A percentile compares a stretch with the other conserved stretches of the same genome.
Evolutionary conservation across 2,329 filamentous ascomycete species (phyloP).

Genomic region (Aspergillus flavus): DNA sequence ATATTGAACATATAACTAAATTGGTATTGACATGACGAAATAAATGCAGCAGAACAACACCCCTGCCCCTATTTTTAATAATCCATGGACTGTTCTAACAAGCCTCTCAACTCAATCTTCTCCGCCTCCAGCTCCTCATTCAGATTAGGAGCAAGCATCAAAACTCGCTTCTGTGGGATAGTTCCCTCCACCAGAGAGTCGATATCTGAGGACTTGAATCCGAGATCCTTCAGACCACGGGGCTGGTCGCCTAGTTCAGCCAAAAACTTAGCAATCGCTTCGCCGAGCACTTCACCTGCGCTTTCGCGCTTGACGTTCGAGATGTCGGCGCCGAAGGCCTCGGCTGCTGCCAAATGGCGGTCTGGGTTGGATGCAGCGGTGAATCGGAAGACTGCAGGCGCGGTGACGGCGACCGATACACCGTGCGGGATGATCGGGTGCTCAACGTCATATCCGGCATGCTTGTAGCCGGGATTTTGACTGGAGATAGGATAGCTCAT

Average conservation of each 20-base stretch:
- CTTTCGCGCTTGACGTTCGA: slow-evolving; percentile 84
- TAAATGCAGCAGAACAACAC: background rate
- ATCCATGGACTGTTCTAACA: slow-evolving; percentile 68
- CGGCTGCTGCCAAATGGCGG: slow-evolving; percentile 84
- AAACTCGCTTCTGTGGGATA: slow-evolving; percentile 83
- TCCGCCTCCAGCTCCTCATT: slow-evolving; percentile 69
- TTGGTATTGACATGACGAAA: background rate
- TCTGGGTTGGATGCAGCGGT: slow-evolving; percentile 90
- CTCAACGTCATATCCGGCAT: slow-evolving; percentile 79
- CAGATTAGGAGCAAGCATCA: slow-evolving; percentile 87
- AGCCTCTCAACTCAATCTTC: slow-evolving; percentile 67
- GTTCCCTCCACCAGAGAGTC: slow-evolving; percentile 90
- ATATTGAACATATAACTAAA: background rate
- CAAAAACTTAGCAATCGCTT: slow-evolving; percentile 81
- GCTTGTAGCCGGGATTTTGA: slow-evolving; percentile 89
- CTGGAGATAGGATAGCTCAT: slow-evolving; percentile 98
- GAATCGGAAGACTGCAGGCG: slow-evolving; percentile 91
- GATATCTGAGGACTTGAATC: slow-evolving; percentile 75
- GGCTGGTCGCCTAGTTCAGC: slow-evolving; percentile 87
- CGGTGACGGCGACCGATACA: slow-evolving; percentile 90
- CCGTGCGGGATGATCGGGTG: slow-evolving; percentile 89
- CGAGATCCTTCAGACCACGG: slow-evolving; percentile 77
- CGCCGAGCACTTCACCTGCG: slow-evolving; percentile 83
- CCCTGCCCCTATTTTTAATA: slow-evolving; percentile 40
- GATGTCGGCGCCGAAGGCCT: slow-evolving; percentile 88